Evolutionary conservation across 805 yeast species (phyloP).

Genomic region (Wickerhamiella qilinensis): DNA sequence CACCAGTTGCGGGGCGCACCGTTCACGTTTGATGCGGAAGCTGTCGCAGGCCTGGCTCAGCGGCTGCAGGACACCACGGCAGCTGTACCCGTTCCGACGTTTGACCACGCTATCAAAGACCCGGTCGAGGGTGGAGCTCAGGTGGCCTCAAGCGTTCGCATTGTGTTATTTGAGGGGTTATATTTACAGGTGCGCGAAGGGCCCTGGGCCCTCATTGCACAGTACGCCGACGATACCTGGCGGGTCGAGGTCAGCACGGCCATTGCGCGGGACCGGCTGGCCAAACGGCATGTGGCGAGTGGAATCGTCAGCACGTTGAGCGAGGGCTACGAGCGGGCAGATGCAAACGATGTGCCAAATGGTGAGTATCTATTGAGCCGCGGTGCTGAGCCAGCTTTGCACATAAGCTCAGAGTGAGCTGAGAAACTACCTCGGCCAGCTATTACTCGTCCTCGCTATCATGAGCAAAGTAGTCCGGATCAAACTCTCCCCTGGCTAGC

Average conservation of each 20-base stretch:
- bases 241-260: slow-evolving; percentile 32
- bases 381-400: slow-evolving; percentile 9
- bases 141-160: slow-evolving; percentile 31
- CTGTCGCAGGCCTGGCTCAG: slow-evolving; percentile 24
- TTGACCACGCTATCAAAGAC: slow-evolving; percentile 53
- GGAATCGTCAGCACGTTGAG: slow-evolving; percentile 22
- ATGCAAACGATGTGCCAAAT: slow-evolving; percentile 44
- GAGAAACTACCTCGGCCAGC: neutral
- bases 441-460: neutral
- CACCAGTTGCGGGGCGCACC: slow-evolving; percentile 67
- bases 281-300: slow-evolving; percentile 39
- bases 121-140: slow-evolving; percentile 41
- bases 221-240: slow-evolving; percentile 26
- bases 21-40: slow-evolving; percentile 57
- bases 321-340: slow-evolving; percentile 24
- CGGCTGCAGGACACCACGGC: slow-evolving; percentile 15
- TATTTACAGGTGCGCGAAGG: slow-evolving; percentile 45
- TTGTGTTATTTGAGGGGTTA: slow-evolving; percentile 61
- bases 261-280: slow-evolving; percentile 40
- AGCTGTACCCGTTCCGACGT: slow-evolving; percentile 36
- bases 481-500: slow-evolving; percentile 13
- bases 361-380: slow-evolving; percentile 28
- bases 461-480: slow-evolving; percentile 9
- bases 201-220: slow-evolving; percentile 40
- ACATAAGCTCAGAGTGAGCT: no score